Conservation (phyloP, 2,329 filamentous ascomycete genomes). For the Aspergillus tanneri region DNA sequence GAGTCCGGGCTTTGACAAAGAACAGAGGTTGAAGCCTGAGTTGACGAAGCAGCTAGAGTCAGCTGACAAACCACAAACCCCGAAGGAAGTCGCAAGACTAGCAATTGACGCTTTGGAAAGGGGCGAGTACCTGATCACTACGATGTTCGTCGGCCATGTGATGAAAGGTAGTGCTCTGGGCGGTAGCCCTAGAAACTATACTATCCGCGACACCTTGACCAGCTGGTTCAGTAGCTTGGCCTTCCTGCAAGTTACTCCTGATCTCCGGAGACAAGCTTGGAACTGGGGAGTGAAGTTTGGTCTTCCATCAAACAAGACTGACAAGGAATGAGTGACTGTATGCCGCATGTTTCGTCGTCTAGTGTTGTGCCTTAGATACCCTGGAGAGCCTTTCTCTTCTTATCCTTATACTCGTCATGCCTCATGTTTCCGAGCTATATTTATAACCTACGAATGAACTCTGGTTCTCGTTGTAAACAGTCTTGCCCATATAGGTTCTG, state of each 20-base stretch:
- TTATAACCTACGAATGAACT: slow-evolving; percentile 5
- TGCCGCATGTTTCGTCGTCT: slow-evolving; percentile 16
- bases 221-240: slow-evolving; percentile 54
- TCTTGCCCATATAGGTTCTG: not conserved
- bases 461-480: slow-evolving; percentile 1
- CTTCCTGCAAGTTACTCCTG: slow-evolving; percentile 58
- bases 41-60: slow-evolving; percentile 78
- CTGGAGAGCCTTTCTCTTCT: slow-evolving; percentile 20
- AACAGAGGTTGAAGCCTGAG: slow-evolving; percentile 75
- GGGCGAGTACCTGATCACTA: slow-evolving; percentile 76
- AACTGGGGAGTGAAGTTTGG: slow-evolving; percentile 59
- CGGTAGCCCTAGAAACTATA: slow-evolving; percentile 54
- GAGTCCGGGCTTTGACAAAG: slow-evolving; percentile 70
- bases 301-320: slow-evolving; percentile 24
- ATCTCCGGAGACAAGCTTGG: slow-evolving; percentile 58
- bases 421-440: slow-evolving; percentile 11
- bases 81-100: slow-evolving; percentile 70
- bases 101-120: slow-evolving; percentile 73
- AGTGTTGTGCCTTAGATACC: slow-evolving; percentile 31
- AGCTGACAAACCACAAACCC: slow-evolving; percentile 74
- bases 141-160: slow-evolving; percentile 67
- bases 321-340: slow-evolving; percentile 6
- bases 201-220: slow-evolving; percentile 55
- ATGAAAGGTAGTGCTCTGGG: slow-evolving; percentile 64
- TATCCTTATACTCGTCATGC: slow-evolving; percentile 11